Evolutionary conservation across 768 basidiomycete species (phyloP).

Genomic region (Chalciporus sphaerocephalus): DNA sequence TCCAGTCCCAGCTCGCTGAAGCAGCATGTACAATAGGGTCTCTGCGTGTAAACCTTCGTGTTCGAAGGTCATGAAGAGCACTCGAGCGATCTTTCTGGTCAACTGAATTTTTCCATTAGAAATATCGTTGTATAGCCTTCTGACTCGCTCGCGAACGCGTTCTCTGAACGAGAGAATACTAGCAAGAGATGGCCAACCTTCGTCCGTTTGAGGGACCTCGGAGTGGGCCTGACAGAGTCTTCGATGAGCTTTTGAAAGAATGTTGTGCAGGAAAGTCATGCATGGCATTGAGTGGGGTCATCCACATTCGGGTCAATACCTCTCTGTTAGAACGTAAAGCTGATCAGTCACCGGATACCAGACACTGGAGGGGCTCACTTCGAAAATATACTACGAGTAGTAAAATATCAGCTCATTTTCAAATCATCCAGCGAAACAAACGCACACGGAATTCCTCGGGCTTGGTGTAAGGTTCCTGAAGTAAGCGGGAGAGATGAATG

Average conservation of each 20-base stretch:
- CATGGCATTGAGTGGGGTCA: conserved; percentile 82
- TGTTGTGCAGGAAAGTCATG: conserved; percentile 33
- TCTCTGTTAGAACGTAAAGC: conserved; percentile 45
- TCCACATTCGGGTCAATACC: conserved; percentile 96
- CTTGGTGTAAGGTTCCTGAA: conserved; percentile 76
- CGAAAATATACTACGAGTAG: conserved; percentile 60
- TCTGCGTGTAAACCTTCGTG: conserved; percentile 90
- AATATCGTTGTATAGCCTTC: conserved; percentile 69
- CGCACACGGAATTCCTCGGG: conserved; percentile 74
- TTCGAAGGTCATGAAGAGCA: conserved; percentile 87
- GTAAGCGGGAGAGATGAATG: conserved; percentile 74
- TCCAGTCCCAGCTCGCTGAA: conserved; percentile 74
- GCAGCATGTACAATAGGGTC: conserved; percentile 92
- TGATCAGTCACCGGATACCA: conserved; percentile 1
- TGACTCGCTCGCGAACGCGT: conserved; percentile 71
- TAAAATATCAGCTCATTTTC: conserved; percentile 3
- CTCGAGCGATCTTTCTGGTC: conserved; percentile 66
- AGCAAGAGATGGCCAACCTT: conserved; percentile 80
- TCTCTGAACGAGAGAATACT: conserved; percentile 73
- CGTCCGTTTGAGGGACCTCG: conserved; percentile 70
- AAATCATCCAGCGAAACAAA: conserved; percentile 5
- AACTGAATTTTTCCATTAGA: conserved; percentile 45
- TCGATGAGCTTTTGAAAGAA: neutral
- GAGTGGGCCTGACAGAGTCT: conserved; percentile 67
- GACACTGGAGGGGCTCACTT: conserved; percentile 40